Conservation (phyloP, 2,329 filamentous ascomycete genomes). For the Hymenoscyphus albidus region DNA sequence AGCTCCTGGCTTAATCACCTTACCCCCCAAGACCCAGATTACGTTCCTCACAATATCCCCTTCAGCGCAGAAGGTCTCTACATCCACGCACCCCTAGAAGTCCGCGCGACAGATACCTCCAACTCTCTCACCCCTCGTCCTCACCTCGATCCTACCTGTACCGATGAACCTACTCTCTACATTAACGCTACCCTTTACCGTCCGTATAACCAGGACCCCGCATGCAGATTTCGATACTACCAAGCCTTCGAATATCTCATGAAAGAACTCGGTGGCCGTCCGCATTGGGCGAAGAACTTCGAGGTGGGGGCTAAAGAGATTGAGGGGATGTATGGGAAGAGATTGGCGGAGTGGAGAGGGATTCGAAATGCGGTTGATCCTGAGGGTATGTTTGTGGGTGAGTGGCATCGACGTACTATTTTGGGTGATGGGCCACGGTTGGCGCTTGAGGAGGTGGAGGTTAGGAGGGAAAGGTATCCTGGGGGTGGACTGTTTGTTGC, state of each 20-base stretch:
- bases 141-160: constrained; percentile 68
- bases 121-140: constrained; percentile 45
- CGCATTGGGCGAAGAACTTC: constrained; percentile 96
- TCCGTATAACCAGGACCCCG: constrained; percentile 73
- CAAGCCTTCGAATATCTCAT: constrained; percentile 88
- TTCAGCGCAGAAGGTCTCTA: constrained; percentile 76
- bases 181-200: constrained; percentile 88
- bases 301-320: constrained; percentile 57
- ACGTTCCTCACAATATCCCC: constrained; percentile 67
- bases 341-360: constrained; percentile 62
- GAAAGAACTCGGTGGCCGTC: constrained; percentile 75
- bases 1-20: constrained; percentile 76
- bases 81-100: constrained; percentile 87
- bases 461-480: constrained; percentile 22
- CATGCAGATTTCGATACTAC: constrained; percentile 74
- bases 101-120: constrained; percentile 74
- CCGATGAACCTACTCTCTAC: constrained; percentile 72
- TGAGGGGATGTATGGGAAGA: constrained; percentile 63
- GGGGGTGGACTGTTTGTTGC: constrained; percentile 27
- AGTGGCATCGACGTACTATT: constrained; percentile 78
- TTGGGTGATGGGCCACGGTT: constrained; percentile 36
- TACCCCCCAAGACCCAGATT: constrained; percentile 58
- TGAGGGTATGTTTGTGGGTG: constrained; percentile 82
- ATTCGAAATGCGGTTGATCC: constrained; percentile 70
- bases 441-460: constrained; percentile 31